These are phyloP conservation scores for Colletotrichum destructivum DNA, from an alignment of 2,329 filamentous ascomycete species.

Conservation along the genomic window DNA sequence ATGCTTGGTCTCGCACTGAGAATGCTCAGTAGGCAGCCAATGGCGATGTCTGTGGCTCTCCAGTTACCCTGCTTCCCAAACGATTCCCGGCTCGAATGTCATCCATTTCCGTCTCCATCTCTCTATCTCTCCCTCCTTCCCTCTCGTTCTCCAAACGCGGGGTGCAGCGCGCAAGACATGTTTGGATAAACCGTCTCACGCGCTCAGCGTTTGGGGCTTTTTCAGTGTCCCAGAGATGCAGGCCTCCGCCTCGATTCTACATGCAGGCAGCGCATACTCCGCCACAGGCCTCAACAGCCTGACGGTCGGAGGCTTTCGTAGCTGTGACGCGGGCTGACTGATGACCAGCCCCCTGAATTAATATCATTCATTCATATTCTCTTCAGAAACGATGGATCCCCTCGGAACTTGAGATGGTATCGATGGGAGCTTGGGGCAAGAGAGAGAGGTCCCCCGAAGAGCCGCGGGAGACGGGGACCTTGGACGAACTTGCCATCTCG, in stretches of 20 bases:
- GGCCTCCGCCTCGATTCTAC: conserved; percentile 16
- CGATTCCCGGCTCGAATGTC: not conserved
- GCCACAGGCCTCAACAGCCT: conserved; percentile 22
- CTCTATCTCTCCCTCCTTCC: conserved; percentile 1
- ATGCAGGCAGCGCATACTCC: conserved; percentile 11
- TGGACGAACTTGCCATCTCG: conserved; percentile 28
- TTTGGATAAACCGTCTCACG: not conserved
- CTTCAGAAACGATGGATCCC: not conserved
- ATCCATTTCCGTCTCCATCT: not conserved
- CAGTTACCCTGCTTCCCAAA: too few species aligned
- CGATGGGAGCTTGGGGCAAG: conserved; percentile 29
- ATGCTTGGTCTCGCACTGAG: conserved; percentile 19
- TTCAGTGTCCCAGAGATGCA: conserved; percentile 13
- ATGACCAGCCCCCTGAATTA: not conserved
- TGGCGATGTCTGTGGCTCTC: too few species aligned
- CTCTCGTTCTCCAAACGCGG: conserved; percentile 28
- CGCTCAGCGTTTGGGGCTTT: conserved; percentile 32
- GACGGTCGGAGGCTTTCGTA: not conserved
- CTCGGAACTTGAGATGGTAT: conserved; percentile 26
- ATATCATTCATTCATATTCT: not conserved
- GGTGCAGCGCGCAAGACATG: conserved; percentile 24
- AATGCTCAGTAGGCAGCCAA: not conserved
- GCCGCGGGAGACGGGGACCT: conserved; percentile 15
- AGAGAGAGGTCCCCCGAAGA: not conserved
- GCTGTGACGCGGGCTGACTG: not conserved